A percentile compares a stretch with the other conserved stretches of the same genome.
phyloP scores from a whole-genome alignment of 2,329 filamentous ascomycete species.

The Monosporascus sp. region DNA sequence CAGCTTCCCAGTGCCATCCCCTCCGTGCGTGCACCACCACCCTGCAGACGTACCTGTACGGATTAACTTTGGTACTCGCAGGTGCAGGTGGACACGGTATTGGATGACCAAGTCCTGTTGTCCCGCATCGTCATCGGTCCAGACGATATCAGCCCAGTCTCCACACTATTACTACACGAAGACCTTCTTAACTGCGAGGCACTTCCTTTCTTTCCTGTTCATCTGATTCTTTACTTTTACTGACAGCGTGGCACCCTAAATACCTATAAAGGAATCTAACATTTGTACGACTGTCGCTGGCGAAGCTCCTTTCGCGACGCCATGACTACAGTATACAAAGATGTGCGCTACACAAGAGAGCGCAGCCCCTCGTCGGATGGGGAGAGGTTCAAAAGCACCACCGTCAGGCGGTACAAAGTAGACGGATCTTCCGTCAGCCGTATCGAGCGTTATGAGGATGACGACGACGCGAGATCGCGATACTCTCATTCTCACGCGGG shows the following conservation, averaged over 20 bases:
- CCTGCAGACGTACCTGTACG: not conserved
- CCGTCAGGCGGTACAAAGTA: slow-evolving; percentile 27
- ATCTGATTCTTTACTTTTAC: not conserved
- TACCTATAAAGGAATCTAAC: not conserved
- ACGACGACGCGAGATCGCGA: slow-evolving; percentile 20
- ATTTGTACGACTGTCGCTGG: slow-evolving; percentile 15
- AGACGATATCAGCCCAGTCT: not conserved
- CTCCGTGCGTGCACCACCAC: not conserved
- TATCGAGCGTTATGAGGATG: slow-evolving; percentile 20
- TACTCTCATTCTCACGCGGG: slow-evolving; percentile 18
- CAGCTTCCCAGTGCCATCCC: not conserved
- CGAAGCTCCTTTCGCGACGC: slow-evolving; percentile 6
- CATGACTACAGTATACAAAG: slow-evolving; percentile 24
- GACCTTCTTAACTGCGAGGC: not conserved
- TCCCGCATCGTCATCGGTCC: not conserved
- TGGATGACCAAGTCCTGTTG: no score
- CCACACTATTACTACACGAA: not conserved
- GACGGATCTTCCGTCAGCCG: slow-evolving; percentile 16
- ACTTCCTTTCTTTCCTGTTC: not conserved
- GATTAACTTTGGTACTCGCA: no score
- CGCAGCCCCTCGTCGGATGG: slow-evolving; percentile 21
- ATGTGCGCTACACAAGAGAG: slow-evolving; percentile 25
- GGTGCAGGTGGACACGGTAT: no score
- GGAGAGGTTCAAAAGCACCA: slow-evolving; percentile 25
- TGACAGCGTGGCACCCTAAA: not conserved